These are phyloP conservation scores for Mrakia blollopis DNA, from an alignment of 768 basidiomycete genomes.

Conservation along the genomic window DNA sequence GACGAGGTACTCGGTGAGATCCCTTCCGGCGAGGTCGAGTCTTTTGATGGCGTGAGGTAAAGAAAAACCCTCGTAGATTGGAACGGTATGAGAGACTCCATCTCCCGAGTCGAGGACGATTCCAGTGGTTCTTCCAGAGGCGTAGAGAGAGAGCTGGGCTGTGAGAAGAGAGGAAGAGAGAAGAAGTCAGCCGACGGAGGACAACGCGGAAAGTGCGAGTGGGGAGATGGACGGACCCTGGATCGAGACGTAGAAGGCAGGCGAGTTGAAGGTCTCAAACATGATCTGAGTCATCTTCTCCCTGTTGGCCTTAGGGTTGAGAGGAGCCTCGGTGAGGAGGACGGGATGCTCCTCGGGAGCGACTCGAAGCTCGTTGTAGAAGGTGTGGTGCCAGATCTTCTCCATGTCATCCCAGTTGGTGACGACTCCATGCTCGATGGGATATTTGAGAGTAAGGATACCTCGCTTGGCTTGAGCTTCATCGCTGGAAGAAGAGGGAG, in stretches of 20 bases:
- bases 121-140: slow-evolving; percentile 59
- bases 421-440: slow-evolving; percentile 41
- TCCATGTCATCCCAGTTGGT: slow-evolving; percentile 95
- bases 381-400: slow-evolving; percentile 97
- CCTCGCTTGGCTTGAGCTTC: slow-evolving; percentile 93
- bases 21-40: slow-evolving; percentile 85
- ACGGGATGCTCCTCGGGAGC: slow-evolving; percentile 90
- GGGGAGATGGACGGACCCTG: slow-evolving; percentile 46
- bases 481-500: slow-evolving; percentile 53
- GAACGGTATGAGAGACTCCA: slow-evolving; percentile 92
- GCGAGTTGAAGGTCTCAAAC: slow-evolving; percentile 93
- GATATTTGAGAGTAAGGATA: slow-evolving; percentile 88
- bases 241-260: slow-evolving; percentile 86
- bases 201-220: neutral
- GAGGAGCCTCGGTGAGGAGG: slow-evolving; percentile 82
- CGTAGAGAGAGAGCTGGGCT: slow-evolving; percentile 65
- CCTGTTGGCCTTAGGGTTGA: slow-evolving; percentile 91
- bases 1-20: slow-evolving; percentile 71
- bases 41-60: slow-evolving; percentile 89
- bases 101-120: slow-evolving; percentile 94
- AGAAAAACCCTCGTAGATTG: slow-evolving; percentile 89
- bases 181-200: neutral
- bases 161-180: neutral
- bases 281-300: slow-evolving; percentile 69
- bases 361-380: slow-evolving; percentile 91